Conservation (phyloP, 805 yeast genomes). For the Tetrapisispora phaffii region DNA sequence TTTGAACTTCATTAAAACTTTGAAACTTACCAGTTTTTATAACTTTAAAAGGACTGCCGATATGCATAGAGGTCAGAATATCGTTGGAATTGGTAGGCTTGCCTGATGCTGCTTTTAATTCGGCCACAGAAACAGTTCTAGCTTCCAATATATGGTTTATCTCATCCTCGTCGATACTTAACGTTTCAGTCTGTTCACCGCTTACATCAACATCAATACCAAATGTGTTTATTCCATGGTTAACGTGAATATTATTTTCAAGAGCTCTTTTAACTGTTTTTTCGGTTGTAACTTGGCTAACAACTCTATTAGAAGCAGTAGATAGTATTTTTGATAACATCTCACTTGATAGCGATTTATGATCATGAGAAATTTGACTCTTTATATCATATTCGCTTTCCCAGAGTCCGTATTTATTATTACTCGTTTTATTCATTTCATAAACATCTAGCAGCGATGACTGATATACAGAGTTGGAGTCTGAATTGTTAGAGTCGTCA, state of each 20-base stretch:
- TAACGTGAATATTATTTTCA: slow-evolving; percentile 15
- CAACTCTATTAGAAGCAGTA: not conserved
- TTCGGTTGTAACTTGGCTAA: not conserved
- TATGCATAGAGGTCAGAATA: slow-evolving; percentile 6
- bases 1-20: not conserved
- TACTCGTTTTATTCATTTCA: not conserved
- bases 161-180: not conserved
- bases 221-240: slow-evolving; percentile 15
- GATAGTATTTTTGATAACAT: slow-evolving; percentile 8
- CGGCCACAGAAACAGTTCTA: not conserved
- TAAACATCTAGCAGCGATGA: not conserved
- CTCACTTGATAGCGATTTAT: slow-evolving; percentile 7
- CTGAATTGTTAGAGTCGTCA: not conserved
- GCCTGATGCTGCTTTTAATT: not conserved
- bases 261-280: slow-evolving; percentile 5
- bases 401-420: not conserved
- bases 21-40: slow-evolving; percentile 2
- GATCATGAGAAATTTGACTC: not conserved
- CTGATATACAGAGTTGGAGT: not conserved
- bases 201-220: slow-evolving; percentile 14
- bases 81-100: not conserved
- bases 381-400: not conserved
- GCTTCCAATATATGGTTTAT: not conserved
- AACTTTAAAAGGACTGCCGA: slow-evolving; percentile 25
- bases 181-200: slow-evolving; percentile 1